Evolutionary conservation across 768 basidiomycete species (phyloP).

Genomic region (Lyophyllum shimeji): DNA sequence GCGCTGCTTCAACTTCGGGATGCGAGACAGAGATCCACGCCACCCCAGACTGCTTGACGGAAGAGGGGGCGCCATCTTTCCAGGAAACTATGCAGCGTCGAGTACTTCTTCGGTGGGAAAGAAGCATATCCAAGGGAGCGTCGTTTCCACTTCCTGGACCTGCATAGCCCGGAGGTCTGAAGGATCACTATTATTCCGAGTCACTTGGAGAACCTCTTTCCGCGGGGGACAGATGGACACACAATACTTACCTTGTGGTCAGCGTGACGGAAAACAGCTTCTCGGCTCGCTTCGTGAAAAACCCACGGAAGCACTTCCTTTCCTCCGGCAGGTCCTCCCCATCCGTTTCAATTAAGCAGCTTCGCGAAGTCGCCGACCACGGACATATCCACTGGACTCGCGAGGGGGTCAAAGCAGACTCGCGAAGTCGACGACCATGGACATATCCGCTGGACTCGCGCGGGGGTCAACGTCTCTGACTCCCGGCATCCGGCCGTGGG

Average conservation of each 20-base stretch:
- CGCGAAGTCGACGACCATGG: constrained; percentile 6
- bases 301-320: constrained; percentile 1
- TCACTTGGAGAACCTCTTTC: not conserved
- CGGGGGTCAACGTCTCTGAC: constrained; percentile 12
- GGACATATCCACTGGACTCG: constrained; percentile 2
- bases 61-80: constrained; percentile 7
- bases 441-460: constrained; percentile 4
- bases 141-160: not conserved
- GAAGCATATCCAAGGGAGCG: constrained; percentile 9
- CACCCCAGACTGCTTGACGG: not conserved
- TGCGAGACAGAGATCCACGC: constrained; percentile 8
- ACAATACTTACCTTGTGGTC: not conserved
- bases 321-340: constrained; percentile 5
- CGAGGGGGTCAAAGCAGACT: constrained; percentile 7
- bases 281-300: constrained; percentile 1
- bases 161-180: not conserved
- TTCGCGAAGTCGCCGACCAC: constrained; percentile 8
- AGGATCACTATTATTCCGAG: not conserved
- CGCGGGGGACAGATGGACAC: not conserved
- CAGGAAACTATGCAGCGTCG: not conserved
- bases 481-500: constrained; percentile 9
- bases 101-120: constrained; percentile 3
- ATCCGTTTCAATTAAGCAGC: not conserved
- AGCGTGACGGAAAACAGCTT: not conserved
- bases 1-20: not conserved